phyloP scores from a whole-genome alignment of 495 filamentous ascomycete genomes.

The Penicillium cinerascens region DNA sequence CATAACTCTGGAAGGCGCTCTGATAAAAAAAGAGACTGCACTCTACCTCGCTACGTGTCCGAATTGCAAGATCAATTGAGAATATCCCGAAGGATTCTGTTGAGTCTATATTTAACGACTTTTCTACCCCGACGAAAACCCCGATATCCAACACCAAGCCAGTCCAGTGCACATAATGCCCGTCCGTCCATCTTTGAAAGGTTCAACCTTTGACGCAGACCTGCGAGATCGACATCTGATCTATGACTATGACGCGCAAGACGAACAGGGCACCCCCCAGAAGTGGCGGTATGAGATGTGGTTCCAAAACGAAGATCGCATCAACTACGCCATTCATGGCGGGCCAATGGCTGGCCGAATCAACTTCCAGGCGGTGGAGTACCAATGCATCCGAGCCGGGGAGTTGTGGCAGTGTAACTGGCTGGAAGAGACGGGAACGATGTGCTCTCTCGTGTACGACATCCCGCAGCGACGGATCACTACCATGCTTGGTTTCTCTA shows the following conservation, averaged over 20 bases:
- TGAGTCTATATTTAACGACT: neutral
- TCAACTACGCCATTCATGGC: constrained; percentile 42
- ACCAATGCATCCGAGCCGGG: constrained; percentile 37
- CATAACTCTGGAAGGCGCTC: too few species aligned
- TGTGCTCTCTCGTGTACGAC: constrained; percentile 38
- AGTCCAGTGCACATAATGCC: constrained; percentile 21
- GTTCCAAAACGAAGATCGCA: constrained; percentile 39
- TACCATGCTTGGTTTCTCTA: constrained; percentile 35
- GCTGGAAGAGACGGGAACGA: constrained; percentile 40
- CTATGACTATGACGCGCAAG: constrained; percentile 37
- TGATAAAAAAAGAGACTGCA: neutral
- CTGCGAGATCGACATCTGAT: constrained; percentile 38
- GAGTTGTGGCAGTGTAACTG: constrained; percentile 42
- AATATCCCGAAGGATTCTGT: neutral
- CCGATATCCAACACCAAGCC: neutral
- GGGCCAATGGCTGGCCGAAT: constrained; percentile 39
- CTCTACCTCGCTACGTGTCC: neutral
- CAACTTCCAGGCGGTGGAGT: constrained; percentile 37
- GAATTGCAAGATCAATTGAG: neutral
- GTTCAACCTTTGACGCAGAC: constrained; percentile 32
- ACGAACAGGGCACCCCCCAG: constrained; percentile 28
- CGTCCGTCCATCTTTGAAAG: constrained; percentile 19
- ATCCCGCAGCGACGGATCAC: constrained; percentile 29
- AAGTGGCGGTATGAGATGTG: constrained; percentile 47
- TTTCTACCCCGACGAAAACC: neutral